Base-by-base conservation (phyloP, 192 early-diverging fungal genomes). In the Entophlyctis luteolus region DNA sequence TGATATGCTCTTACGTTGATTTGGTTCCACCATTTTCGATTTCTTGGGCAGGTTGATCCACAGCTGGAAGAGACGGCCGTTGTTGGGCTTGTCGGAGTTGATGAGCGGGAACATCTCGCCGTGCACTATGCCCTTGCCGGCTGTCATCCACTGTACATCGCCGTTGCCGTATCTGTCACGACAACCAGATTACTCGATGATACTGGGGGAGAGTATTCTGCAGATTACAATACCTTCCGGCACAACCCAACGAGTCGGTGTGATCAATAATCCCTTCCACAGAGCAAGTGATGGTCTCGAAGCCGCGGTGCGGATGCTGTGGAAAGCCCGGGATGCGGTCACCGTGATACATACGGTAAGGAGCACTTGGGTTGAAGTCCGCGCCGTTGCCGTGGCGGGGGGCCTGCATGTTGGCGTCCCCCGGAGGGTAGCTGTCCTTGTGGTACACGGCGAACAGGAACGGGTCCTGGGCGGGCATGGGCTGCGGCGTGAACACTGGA, bases 211-310 rank as follows among this genome's bases (percentile, higher is more conserved):
- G n/a, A n/a, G n/a, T n/a, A n/a, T n/a, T n/a, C n/a, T n/a, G n/a
- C n/a, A n/a, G n/a, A n/a, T n/a, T n/a, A n/a, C n/a, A n/a, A n/a
- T n/a, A n/a, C n/a, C n/a, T 63, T 92, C 90, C 28, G 60, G 59
- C 16, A 76, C 79, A 59, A 79, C 75, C 90, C 90, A 91, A 2
- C 66, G 34, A 20, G 56, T 59, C 2, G 77, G 59, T 18, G 86
- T 48, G 35, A 71, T 52, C n/a, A 59, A 36, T 68, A 88, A 86
- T 8, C 58, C 87, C 87, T 50, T 81, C 62, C 23, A 87, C 57
- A 72, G 86, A 82, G 72, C 79, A 82, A 2, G 86, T 88, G 12
- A 87, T 79, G 14, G 87, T 89, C 59, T 88, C 86, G 70, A 89
- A 89, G 0, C 71, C 91, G 38, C 65, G 55, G 55, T 69, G 71